These are phyloP conservation scores for Penicillium sclerotigenum DNA, from an alignment of 2,329 filamentous ascomycete species.

Conservation along the genomic window DNA sequence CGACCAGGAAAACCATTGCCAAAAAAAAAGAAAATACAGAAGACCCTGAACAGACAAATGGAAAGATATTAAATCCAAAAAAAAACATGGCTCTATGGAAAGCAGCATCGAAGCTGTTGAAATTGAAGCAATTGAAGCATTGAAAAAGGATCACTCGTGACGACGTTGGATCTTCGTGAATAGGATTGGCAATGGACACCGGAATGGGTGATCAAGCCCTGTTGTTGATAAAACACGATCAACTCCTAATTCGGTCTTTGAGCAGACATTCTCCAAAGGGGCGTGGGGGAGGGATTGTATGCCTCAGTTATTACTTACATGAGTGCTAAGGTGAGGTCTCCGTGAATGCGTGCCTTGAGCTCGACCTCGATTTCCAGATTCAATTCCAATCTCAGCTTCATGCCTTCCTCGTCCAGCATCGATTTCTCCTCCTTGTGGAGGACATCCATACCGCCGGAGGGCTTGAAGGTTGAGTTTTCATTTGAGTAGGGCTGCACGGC, in stretches of 20 bases:
- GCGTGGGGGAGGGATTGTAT: not conserved
- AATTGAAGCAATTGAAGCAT: not conserved
- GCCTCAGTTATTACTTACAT: conserved; percentile 36
- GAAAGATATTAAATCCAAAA: not conserved
- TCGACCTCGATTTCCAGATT: conserved; percentile 63
- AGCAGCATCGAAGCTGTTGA: not conserved
- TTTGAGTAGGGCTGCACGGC: conserved; percentile 29
- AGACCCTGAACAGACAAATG: not conserved
- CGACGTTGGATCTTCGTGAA: conserved; percentile 17
- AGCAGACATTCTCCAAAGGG: conserved; percentile 9
- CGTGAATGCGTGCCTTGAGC: conserved; percentile 63
- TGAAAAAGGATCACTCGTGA: conserved; percentile 5
- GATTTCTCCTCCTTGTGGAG: conserved; percentile 29
- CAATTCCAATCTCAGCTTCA: conserved; percentile 57
- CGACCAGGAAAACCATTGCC: not conserved
- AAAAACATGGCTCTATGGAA: conserved; percentile 13
- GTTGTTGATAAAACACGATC: conserved; percentile 16
- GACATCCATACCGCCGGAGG: conserved; percentile 26
- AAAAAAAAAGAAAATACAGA: not conserved
- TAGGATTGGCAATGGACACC: conserved; percentile 10
- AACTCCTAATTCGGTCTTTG: conserved; percentile 26
- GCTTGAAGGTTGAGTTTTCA: conserved; percentile 26
- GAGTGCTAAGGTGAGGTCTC: conserved; percentile 57
- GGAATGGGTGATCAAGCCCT: conserved; percentile 18
- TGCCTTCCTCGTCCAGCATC: conserved; percentile 41